phyloP scores from a whole-genome alignment of 2,329 filamentous ascomycete genomes.

The Xylaria sp. region DNA sequence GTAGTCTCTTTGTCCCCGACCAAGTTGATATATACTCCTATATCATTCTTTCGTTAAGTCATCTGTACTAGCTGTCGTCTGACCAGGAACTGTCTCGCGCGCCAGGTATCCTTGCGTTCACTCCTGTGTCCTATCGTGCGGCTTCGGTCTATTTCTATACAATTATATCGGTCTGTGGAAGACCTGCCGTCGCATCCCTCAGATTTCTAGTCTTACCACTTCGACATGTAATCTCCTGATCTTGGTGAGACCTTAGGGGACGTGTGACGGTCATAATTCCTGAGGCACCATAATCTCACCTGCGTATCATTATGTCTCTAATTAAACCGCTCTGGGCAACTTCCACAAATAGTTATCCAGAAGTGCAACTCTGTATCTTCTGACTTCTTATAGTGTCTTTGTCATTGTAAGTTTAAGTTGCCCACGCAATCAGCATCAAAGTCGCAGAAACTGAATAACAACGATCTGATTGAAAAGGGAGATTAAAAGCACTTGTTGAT shows the following conservation, averaged over 20 bases:
- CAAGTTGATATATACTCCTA: neutral
- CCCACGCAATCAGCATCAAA: neutral
- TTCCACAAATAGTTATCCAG: too few species aligned
- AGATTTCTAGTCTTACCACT: neutral
- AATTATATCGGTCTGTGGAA: neutral
- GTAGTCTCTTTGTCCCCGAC: neutral
- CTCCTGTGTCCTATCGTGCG: neutral
- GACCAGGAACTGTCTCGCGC: neutral
- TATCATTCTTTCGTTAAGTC: neutral
- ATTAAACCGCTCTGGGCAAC: neutral
- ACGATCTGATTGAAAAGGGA: too few species aligned
- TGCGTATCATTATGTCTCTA: neutral
- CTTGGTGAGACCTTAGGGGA: neutral
- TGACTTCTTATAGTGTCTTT: neutral
- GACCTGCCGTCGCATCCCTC: neutral
- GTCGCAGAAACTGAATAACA: neutral
- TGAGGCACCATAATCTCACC: neutral
- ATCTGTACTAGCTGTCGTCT: neutral
- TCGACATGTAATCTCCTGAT: neutral
- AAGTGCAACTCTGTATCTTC: neutral
- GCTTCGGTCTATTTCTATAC: neutral
- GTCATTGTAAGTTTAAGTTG: too few species aligned
- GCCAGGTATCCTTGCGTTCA: neutral
- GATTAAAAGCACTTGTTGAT: too few species aligned
- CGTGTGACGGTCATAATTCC: neutral